Conservation (phyloP, 2,329 filamentous ascomycete species). For the Dothiorella sarmentorum region DNA sequence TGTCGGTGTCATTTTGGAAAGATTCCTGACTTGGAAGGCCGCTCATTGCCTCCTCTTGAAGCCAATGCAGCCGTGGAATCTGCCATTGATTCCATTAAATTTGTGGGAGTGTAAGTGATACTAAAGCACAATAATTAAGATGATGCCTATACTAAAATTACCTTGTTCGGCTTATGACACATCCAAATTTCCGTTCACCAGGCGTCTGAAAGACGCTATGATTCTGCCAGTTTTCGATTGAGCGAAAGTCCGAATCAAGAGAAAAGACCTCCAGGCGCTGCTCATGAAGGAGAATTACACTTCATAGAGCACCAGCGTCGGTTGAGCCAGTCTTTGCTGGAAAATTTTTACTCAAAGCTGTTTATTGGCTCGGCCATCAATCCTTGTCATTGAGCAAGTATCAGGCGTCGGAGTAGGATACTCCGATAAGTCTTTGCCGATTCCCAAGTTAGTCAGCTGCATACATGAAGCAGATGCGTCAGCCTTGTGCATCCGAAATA, state of each 20-base stretch:
- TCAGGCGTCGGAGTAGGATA: too few species aligned
- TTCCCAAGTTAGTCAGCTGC: too few species aligned
- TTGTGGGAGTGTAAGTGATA: constrained; percentile 46
- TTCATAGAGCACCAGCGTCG: constrained; percentile 40
- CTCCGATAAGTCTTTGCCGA: too few species aligned
- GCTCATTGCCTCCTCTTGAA: constrained; percentile 44
- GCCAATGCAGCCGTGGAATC: constrained; percentile 50
- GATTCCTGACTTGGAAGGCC: constrained; percentile 51
- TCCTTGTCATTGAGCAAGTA: too few species aligned
- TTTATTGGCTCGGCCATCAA: too few species aligned
- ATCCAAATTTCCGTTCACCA: constrained; percentile 42
- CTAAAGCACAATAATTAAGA: not conserved
- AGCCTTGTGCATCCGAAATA: too few species aligned
- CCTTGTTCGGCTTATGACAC: constrained; percentile 38
- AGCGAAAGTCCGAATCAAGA: constrained; percentile 53
- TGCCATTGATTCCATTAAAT: constrained; percentile 50
- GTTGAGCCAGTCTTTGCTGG: too few species aligned
- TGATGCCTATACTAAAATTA: constrained; percentile 21
- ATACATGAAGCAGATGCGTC: too few species aligned
- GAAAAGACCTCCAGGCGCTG: constrained; percentile 47
- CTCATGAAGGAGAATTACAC: constrained; percentile 45
- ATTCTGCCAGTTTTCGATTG: constrained; percentile 44
- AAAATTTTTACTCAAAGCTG: too few species aligned
- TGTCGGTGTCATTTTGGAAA: too few species aligned
- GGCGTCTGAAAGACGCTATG: constrained; percentile 25